A percentile compares a stretch with the other conserved stretches of the same genome.
Evolutionary conservation across 2,329 filamentous ascomycete species (phyloP).

Genomic region (Podosphaera xanthii): DNA sequence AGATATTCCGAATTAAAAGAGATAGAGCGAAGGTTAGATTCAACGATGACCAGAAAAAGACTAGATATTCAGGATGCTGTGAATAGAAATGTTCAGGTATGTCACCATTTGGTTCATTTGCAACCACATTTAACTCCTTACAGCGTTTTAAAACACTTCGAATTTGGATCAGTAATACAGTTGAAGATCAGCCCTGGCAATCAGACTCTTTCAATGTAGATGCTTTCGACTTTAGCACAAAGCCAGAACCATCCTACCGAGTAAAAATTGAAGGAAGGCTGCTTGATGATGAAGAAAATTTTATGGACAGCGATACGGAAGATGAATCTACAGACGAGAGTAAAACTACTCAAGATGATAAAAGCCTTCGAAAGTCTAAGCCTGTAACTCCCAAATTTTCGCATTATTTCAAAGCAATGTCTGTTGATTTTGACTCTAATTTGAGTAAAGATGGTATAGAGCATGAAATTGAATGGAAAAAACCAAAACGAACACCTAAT

Average conservation of each 20-base stretch:
- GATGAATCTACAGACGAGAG: constrained; percentile 33
- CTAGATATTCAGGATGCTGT: constrained; percentile 72
- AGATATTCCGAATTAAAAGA: constrained; percentile 71
- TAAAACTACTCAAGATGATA: constrained; percentile 20
- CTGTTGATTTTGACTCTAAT: constrained; percentile 46
- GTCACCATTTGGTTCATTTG: not conserved
- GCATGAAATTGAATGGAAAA: constrained; percentile 63
- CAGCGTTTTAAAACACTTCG: constrained; percentile 65
- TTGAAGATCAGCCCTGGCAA: constrained; percentile 89
- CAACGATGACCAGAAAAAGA: constrained; percentile 81
- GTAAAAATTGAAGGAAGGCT: constrained; percentile 83
- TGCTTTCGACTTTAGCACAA: constrained; percentile 61
- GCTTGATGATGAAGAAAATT: constrained; percentile 43
- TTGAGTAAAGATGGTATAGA: constrained; percentile 31
- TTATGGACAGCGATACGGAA: constrained; percentile 24
- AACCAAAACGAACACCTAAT: constrained; percentile 35
- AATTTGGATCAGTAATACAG: constrained; percentile 87
- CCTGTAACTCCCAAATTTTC: constrained; percentile 38
- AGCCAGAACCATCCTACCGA: constrained; percentile 55
- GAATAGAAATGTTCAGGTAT: constrained; percentile 47
- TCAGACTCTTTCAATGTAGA: constrained; percentile 42
- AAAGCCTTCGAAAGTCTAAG: constrained; percentile 12
- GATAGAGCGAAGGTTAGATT: constrained; percentile 70
- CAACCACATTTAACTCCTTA: constrained; percentile 2
- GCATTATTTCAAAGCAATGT: constrained; percentile 63